phyloP scores from a whole-genome alignment of 345 rosid species.

The Firmiana major region DNA sequence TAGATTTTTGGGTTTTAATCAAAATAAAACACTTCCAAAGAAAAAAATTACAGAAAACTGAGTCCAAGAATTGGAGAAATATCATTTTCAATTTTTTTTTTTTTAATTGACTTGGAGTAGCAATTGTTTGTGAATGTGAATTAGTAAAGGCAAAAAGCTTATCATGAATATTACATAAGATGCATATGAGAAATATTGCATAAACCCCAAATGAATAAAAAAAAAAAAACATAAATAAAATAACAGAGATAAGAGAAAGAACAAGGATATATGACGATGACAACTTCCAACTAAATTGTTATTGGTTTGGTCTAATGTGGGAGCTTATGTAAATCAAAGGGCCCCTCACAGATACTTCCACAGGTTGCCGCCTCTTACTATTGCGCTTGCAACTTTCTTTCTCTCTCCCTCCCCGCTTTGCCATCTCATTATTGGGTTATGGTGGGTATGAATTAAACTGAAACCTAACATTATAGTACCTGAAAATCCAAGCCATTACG shows the following conservation, averaged over 20 bases:
- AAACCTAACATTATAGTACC: conserved; percentile 28
- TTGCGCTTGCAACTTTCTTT: not conserved
- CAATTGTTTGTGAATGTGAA: not conserved
- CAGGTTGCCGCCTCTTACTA: not conserved
- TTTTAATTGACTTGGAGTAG: not conserved
- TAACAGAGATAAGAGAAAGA: not conserved
- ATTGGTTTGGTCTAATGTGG: not conserved
- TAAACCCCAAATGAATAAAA: not conserved
- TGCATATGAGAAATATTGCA: conserved; percentile 14
- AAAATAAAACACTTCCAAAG: not conserved
- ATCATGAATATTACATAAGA: conserved; percentile 16
- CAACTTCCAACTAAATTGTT: not conserved
- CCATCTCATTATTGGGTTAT: not conserved
- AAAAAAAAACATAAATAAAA: not conserved
- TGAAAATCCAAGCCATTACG: conserved; percentile 73
- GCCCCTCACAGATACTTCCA: not conserved
- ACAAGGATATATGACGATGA: not conserved
- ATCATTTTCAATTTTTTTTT: not conserved
- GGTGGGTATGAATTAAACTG: not conserved
- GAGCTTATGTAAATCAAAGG: not conserved
- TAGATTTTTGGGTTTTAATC: not conserved
- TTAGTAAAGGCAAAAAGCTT: not conserved
- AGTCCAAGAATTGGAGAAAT: not conserved
- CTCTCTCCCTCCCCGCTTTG: not conserved
- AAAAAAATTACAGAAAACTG: no score